phyloP scores from a whole-genome alignment of 2,329 filamentous ascomycete genomes.

The Helminthosporium solani region DNA sequence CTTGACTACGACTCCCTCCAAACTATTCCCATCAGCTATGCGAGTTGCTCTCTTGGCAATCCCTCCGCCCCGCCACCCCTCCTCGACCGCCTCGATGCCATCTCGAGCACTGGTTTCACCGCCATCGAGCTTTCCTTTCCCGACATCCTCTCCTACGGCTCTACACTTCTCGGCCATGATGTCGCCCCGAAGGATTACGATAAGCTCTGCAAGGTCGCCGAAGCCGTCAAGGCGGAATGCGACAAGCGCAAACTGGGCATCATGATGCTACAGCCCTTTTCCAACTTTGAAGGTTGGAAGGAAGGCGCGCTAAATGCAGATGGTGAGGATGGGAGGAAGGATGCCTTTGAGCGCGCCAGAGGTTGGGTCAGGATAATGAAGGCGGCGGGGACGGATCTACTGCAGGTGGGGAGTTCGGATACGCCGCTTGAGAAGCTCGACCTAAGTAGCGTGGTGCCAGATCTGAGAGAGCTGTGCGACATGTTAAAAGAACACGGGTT shows the following conservation, averaged over 20 bases:
- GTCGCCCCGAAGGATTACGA: conserved; percentile 61
- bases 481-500: conserved; percentile 59
- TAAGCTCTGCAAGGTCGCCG: conserved; percentile 56
- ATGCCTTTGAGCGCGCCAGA: conserved; percentile 62
- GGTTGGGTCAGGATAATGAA: conserved; percentile 74
- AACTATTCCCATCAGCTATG: conserved; percentile 55
- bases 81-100: conserved; percentile 61
- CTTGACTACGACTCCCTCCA: conserved; percentile 38
- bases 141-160: conserved; percentile 66
- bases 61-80: conserved; percentile 50
- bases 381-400: conserved; percentile 66
- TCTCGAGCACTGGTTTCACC: conserved; percentile 65
- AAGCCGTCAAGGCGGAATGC: conserved; percentile 57
- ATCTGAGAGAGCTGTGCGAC: conserved; percentile 59
- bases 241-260: conserved; percentile 58
- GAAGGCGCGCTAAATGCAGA: conserved; percentile 48
- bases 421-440: conserved; percentile 57
- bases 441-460: conserved; percentile 55
- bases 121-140: conserved; percentile 75
- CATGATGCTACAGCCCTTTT: conserved; percentile 73
- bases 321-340: conserved; percentile 57
- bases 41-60: conserved; percentile 57
- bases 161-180: conserved; percentile 51
- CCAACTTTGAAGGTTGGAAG: conserved; percentile 75
- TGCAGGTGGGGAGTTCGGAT: conserved; percentile 68